phyloP scores from a whole-genome alignment of 306 rosid species.

The Cucurbita maxima region DNA sequence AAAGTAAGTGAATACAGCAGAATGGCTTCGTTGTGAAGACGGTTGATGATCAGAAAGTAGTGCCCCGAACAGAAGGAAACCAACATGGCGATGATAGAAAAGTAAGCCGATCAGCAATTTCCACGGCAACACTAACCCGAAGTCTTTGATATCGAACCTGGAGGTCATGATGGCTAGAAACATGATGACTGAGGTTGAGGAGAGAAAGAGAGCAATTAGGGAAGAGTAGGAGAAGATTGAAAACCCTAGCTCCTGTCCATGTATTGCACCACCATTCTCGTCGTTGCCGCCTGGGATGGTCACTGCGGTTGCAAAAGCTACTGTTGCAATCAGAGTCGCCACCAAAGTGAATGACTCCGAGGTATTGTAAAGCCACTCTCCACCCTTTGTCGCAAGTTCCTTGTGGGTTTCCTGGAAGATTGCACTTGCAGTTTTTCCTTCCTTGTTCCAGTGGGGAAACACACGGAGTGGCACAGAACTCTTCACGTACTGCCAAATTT shows the following conservation, averaged over 20 bases:
- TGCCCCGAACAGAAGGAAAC: slow-evolving; percentile 29
- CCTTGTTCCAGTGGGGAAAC: not conserved
- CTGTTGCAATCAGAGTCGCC: slow-evolving; percentile 20
- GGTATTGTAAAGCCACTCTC: slow-evolving; percentile 19
- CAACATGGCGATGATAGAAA: slow-evolving; percentile 29
- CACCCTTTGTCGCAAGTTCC: not conserved
- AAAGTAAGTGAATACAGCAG: slow-evolving; percentile 18
- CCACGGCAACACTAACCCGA: slow-evolving; percentile 13
- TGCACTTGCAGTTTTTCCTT: not conserved
- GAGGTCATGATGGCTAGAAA: slow-evolving; percentile 43
- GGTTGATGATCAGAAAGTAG: slow-evolving; percentile 18
- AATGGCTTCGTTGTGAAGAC: slow-evolving; percentile 1
- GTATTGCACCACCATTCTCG: not conserved
- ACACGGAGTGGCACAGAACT: slow-evolving; percentile 9
- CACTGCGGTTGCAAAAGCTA: slow-evolving; percentile 22
- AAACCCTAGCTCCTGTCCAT: not conserved
- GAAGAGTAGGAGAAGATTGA: slow-evolving; percentile 19
- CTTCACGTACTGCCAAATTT: not conserved
- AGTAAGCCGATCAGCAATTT: slow-evolving; percentile 25
- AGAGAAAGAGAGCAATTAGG: slow-evolving; percentile 27
- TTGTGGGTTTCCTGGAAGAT: slow-evolving; percentile 15
- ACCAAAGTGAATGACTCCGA: slow-evolving; percentile 29
- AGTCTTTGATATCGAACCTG: slow-evolving; percentile 17
- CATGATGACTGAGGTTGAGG: slow-evolving; percentile 28
- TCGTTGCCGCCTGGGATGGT: not conserved